A percentile compares a stretch with the other conserved stretches of the same genome.
phyloP scores from a whole-genome alignment of 257 asterid species.

The Galeopsis tetrahit region DNA sequence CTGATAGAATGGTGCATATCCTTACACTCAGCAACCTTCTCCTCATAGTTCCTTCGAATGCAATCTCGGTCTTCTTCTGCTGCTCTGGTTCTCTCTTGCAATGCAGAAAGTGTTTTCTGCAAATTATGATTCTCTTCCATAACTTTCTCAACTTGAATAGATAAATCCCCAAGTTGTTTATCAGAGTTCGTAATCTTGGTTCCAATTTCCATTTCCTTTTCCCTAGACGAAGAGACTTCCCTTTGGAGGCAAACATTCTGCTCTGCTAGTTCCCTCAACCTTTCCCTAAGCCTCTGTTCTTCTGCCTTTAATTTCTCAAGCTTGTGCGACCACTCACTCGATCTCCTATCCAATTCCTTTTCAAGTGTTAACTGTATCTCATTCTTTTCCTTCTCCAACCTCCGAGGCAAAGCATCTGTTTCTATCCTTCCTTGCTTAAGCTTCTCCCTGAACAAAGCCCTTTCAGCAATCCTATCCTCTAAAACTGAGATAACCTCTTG shows the following conservation, averaged over 20 bases:
- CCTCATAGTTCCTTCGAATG: constrained; percentile 68
- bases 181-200: constrained; percentile 56
- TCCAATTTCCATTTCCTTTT: constrained; percentile 60
- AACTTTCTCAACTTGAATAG: constrained; percentile 54
- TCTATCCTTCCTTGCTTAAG: constrained; percentile 52
- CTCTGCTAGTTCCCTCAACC: constrained; percentile 94
- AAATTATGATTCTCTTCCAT: constrained; percentile 59
- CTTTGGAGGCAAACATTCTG: constrained; percentile 92
- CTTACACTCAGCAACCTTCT: constrained; percentile 78
- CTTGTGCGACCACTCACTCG: constrained; percentile 84
- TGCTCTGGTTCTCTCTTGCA: constrained; percentile 64
- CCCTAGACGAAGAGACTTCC: constrained; percentile 76
- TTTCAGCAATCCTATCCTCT: constrained; percentile 81
- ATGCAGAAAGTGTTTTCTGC: constrained; percentile 59
- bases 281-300: constrained; percentile 94
- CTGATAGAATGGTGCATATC: constrained; percentile 80
- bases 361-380: constrained; percentile 84
- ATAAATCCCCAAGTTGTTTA: constrained; percentile 61
- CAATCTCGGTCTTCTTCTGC: constrained; percentile 77
- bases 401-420: constrained; percentile 53
- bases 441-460: constrained; percentile 67
- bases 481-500: constrained; percentile 61
- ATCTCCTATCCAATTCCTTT: constrained; percentile 91
- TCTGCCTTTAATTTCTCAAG: constrained; percentile 84
- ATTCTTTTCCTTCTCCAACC: constrained; percentile 79